phyloP scores from a whole-genome alignment of 768 basidiomycete genomes.

The Sarcodon aspratus region DNA sequence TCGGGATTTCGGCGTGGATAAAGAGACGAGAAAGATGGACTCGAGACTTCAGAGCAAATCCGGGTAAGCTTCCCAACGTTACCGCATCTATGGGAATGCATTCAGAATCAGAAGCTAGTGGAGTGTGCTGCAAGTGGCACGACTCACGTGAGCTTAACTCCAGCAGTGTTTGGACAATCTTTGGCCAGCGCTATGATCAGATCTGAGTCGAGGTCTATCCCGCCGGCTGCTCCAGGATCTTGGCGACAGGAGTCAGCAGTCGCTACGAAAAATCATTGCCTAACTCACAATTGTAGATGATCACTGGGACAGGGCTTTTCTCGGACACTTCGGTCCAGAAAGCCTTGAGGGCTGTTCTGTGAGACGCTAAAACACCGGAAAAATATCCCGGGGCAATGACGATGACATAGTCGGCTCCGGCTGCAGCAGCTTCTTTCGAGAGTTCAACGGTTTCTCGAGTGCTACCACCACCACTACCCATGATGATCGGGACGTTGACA shows the following conservation, averaged over 20 bases:
- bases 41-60: slow-evolving; percentile 58
- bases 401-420: slow-evolving; percentile 81
- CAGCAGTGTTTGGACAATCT: slow-evolving; percentile 68
- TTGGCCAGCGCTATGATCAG: slow-evolving; percentile 70
- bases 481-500: slow-evolving; percentile 52
- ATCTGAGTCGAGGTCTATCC: slow-evolving; percentile 88
- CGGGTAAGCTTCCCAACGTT: slow-evolving; percentile 88
- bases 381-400: slow-evolving; percentile 85
- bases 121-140: not conserved
- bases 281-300: slow-evolving; percentile 77
- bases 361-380: slow-evolving; percentile 55
- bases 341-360: slow-evolving; percentile 60
- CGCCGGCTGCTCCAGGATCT: slow-evolving; percentile 84
- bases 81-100: slow-evolving; percentile 47
- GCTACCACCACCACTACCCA: slow-evolving; percentile 75
- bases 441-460: slow-evolving; percentile 76
- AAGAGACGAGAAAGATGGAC: slow-evolving; percentile 36
- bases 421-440: slow-evolving; percentile 63
- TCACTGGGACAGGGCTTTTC: slow-evolving; percentile 77
- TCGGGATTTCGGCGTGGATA: slow-evolving; percentile 59
- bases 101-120: slow-evolving; percentile 6
- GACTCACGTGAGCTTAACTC: slow-evolving; percentile 82
- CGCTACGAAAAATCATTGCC: not conserved
- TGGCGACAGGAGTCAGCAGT: slow-evolving; percentile 6
- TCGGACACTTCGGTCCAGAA: slow-evolving; percentile 70